phyloP scores from a whole-genome alignment of 352 stramenopile species.

The Globisporangium nunn region DNA sequence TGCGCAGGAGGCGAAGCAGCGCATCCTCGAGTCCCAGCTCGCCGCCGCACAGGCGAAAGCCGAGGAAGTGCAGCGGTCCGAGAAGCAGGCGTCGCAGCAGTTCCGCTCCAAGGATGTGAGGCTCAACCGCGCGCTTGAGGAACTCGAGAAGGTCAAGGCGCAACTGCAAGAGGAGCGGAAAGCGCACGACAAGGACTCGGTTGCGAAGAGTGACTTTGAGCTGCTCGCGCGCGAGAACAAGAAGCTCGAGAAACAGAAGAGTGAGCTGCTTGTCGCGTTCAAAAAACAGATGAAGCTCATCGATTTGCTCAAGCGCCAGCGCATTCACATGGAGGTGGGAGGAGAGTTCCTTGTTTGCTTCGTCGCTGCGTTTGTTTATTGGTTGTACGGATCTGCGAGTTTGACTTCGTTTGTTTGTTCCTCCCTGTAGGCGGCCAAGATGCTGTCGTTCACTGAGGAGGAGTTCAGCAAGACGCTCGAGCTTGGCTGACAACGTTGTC shows the following conservation, averaged over 20 bases:
- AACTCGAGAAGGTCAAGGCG: slow-evolving; percentile 63
- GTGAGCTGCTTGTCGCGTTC: slow-evolving; percentile 64
- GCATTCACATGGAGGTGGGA: slow-evolving; percentile 77
- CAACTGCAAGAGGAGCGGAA: slow-evolving; percentile 56
- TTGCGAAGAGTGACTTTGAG: slow-evolving; percentile 52
- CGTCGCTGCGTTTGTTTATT: neutral
- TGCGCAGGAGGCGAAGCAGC: slow-evolving; percentile 64
- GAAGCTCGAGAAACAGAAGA: slow-evolving; percentile 80
- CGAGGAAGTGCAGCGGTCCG: slow-evolving; percentile 44
- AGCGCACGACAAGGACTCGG: slow-evolving; percentile 34
- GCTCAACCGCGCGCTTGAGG: slow-evolving; percentile 68
- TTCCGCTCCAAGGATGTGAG: slow-evolving; percentile 78
- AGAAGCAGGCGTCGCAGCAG: slow-evolving; percentile 61
- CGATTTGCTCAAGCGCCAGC: slow-evolving; percentile 78
- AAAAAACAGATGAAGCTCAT: slow-evolving; percentile 88
- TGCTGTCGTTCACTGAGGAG: slow-evolving; percentile 82
- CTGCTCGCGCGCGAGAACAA: slow-evolving; percentile 60
- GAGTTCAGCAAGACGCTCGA: slow-evolving; percentile 79
- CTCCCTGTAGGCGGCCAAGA: slow-evolving; percentile 57
- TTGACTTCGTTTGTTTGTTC: neutral
- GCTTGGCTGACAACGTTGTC: slow-evolving; percentile 24
- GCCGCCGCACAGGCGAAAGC: slow-evolving; percentile 33
- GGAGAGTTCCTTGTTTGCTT: neutral
- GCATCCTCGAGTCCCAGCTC: slow-evolving; percentile 63
- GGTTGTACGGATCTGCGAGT: neutral